phyloP scores from a whole-genome alignment of 2,329 filamentous ascomycete species.

The Ambrosiella cleistominuta region DNA sequence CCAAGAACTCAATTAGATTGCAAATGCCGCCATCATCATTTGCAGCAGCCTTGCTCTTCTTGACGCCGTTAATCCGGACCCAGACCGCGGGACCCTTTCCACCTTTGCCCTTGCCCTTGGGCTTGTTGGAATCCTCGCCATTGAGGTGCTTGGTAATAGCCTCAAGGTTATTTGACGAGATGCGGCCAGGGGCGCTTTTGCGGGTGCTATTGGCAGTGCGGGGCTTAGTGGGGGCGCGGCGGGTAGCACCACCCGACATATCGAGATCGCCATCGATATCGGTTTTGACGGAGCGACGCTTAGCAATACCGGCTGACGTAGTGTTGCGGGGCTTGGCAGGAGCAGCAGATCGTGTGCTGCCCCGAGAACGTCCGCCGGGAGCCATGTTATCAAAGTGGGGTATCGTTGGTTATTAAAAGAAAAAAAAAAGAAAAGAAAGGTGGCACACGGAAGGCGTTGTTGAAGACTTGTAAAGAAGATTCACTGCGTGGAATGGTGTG shows the following conservation, averaged over 20 bases:
- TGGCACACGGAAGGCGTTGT: no score
- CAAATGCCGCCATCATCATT: conserved; percentile 51
- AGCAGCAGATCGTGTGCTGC: conserved; percentile 11
- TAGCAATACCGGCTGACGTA: conserved; percentile 30
- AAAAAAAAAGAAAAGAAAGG: no score
- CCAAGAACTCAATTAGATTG: conserved; percentile 48
- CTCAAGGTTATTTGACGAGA: conserved; percentile 23
- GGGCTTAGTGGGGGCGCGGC: conserved; percentile 17
- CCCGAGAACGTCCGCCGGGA: conserved; percentile 11
- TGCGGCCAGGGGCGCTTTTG: conserved; percentile 14
- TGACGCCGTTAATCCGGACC: conserved; percentile 43
- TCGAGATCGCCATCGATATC: conserved; percentile 44
- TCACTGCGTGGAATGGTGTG: no score
- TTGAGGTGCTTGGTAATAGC: conserved; percentile 27
- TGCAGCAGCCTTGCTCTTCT: conserved; percentile 47
- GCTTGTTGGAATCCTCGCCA: conserved; percentile 20
- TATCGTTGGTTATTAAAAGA: conserved; percentile 8
- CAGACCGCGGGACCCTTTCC: conserved; percentile 11
- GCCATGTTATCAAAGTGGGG: conserved; percentile 3
- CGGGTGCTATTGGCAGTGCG: conserved; percentile 15
- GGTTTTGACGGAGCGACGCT: conserved; percentile 27
- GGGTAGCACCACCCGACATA: conserved; percentile 29
- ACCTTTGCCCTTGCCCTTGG: conserved; percentile 13
- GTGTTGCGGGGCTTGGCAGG: conserved; percentile 4
- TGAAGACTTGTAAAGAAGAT: no score